Base-by-base conservation (phyloP, 148 eudicot species). In the Pouteria glomerata region DNA sequence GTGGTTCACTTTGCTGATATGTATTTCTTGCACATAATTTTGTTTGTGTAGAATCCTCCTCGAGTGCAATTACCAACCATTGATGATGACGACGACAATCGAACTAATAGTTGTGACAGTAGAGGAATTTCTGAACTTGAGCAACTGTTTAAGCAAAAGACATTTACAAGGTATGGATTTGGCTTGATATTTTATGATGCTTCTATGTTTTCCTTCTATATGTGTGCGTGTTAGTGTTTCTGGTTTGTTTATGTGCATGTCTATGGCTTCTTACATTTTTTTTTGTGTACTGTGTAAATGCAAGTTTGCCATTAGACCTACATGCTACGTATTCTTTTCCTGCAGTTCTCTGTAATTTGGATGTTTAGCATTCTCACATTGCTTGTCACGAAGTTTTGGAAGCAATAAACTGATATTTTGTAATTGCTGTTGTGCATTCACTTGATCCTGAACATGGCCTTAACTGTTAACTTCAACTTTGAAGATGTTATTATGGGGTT, bases 91-190 rank as follows among this genome's bases (percentile, higher is more conserved):
- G 63, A 51, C 59, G 66, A 47, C 31, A 65, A 48, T 70, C 67
- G 30, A 26, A 68, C 27, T 45, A 71, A 57, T 64, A 56, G 29
- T 39, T 62, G 65, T 55, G 73, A 77, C 21, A 37, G 65, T 41
- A 74, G 79, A 71, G 88, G 86, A 51, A 81, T 92, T 65, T 77
- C 85, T 37, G 93, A 91, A 58, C 96, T 94, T 63, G 98, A 94
- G 82, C 86, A 82, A 68, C 68, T 89, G 63, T 71, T 94, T 70
- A 89, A 88, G 84, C 87, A 88, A 50, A 94, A 85, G 82, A 89
- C 89, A 1, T 94, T 91, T 80, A 86, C 91, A 74, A 88, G 97
- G 97, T 83, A 77, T 30, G 70, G 45, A 6, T 45, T 41, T 24
- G 33, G 33, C 51, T 63, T 44, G 30, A 42, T 63, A 47, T 66